These are phyloP conservation scores for Tetrahymena borealis DNA, from an alignment of 73 alveolate species.

Conservation along the genomic window DNA sequence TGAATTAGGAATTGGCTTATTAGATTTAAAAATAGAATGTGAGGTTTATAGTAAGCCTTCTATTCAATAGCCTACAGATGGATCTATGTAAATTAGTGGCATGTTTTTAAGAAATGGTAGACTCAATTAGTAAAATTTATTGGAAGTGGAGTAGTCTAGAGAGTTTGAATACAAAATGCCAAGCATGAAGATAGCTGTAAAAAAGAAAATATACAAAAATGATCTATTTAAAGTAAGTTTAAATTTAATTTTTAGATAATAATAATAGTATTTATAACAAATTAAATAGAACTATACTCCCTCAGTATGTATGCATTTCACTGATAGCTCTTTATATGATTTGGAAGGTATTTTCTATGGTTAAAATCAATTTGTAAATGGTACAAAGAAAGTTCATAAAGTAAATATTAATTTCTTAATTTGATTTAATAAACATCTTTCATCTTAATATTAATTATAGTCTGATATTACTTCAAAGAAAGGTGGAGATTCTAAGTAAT, in stretches of 20 bases:
- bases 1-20: neutral
- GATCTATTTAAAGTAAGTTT: neutral
- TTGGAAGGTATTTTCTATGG: neutral
- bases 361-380: neutral
- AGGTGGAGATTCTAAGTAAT: neutral
- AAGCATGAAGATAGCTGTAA: neutral
- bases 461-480: neutral
- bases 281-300: neutral
- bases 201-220: neutral
- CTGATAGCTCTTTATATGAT: neutral
- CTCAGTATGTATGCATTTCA: neutral
- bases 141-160: neutral
- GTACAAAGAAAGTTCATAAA: neutral
- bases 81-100: neutral
- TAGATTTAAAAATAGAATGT: neutral
- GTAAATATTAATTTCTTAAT: neutral
- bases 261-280: neutral
- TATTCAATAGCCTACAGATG: neutral
- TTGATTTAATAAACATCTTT: neutral
- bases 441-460: neutral
- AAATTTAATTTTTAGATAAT: neutral
- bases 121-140: neutral
- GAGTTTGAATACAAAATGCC: neutral
- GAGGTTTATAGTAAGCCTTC: neutral
- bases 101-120: neutral